Base-by-base conservation (phyloP, 164 flowering plant species). In the Berberis vulgaris region DNA sequence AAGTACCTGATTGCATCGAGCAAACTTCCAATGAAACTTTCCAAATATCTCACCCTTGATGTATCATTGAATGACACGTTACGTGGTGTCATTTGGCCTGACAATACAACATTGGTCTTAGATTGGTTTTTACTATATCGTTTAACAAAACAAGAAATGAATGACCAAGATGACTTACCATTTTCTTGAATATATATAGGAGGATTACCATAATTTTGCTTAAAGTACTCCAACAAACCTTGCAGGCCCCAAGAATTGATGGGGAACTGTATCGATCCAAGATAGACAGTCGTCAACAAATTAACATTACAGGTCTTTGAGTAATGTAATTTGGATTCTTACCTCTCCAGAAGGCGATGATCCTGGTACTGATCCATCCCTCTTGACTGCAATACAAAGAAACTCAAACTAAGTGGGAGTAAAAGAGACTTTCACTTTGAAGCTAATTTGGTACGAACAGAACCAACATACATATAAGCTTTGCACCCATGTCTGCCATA, bases 201-300 rank as follows among this genome's bases (percentile, higher is more conserved):
- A 57, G 85, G 90, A 67, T 87, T 87, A 54, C 84, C 88, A 67
- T 87, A 87, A 55, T 60, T 69, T 64, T 76, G 69, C 74, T 84
- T 81, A 60, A 87, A 57, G 52, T 84, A 80, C 74, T 82, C 83
- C 50, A 87, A 71, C 43, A 71, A 54, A 55, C 13, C n/a, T 70
- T 65, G 66, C 68, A 84, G 55, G 47, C 81, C 83, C 73, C 59
- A 62, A 0, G 84, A 72, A 6, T 3, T 12, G 46, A 73, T 38
- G 0, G 82, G 81, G 7, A 65, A 55, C 84, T 79, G 68, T 70
- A n/a, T 41, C 56, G 65, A 61, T 56, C 8, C 43, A 46, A 56
- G 7, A 38, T 56, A 9, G 3, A 38, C 40, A 13, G 9, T 38
- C 10, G 43, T 38, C 43, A 38, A 56, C 8, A 56, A 3, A 26